Base-by-base conservation (phyloP, 129 eudicot species). In the Lonicera japonica region DNA sequence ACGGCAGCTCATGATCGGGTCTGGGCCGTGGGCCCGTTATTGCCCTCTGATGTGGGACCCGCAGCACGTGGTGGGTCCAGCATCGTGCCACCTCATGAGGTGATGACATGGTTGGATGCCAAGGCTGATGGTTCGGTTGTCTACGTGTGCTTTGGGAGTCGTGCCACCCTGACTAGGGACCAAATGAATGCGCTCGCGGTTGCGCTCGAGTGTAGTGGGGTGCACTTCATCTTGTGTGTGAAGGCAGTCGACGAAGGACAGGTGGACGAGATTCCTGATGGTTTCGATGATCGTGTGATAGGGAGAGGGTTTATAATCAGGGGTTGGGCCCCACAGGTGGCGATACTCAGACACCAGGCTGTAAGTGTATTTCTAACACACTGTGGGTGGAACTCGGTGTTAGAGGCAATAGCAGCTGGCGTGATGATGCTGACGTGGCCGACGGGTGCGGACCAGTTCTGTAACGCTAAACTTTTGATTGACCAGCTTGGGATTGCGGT, bases 261-360 rank as follows among this genome's bases (percentile, higher is more conserved):
- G 38, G 47, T 54, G 56, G 73, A 45, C 3, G 11, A 9, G 2
- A 45, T 68, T 10, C 56, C 74, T 0, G n/a, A 13, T 0, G 75
- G 64, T 19, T 75, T 21, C 9, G 69, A 70, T 14, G 55, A 70
- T 46, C 73, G 65, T 5, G 69, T 70, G 61, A 46, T 11, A 5
- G 70, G 71, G 5, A 78, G 74, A 34, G 89, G 89, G 41, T 62
- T 79, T 4, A 18, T 82, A 25, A 52, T 82, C 17, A 82, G 19
- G 34, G 82, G 79, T 0, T 82, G 88, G 88, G 76, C 77, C 2
- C 88, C 88, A 17, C 88, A 82, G 53, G 63, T 82, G 52, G 61
- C 25, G n/a, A 72, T 82, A 36, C 50, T 82, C n/a, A 41, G 57
- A 8, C 82, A 82, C 22, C 68, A 63, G 23, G 76, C 85, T 0